Base-by-base conservation (phyloP, 305 asterid genomes). In the Plantago rigida region DNA sequence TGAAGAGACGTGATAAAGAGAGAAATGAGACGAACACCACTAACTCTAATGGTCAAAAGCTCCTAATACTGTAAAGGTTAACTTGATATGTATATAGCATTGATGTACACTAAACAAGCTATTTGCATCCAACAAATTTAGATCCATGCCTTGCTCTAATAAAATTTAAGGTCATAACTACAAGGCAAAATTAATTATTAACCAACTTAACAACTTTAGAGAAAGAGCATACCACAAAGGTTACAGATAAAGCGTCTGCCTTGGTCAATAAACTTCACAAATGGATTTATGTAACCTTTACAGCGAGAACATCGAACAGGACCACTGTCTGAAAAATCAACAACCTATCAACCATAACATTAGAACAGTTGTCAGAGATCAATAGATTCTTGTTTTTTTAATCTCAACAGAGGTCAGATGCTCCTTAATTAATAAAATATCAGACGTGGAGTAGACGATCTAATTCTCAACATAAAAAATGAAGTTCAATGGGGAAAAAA, bases 261-360 rank as follows among this genome's bases (percentile, higher is more conserved):
- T 76, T 89, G 99, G 73, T 93, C 97, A 56, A 87, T 81, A 71
- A 93, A 93, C 79, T 87, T 93, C 92, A 93, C 79, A 56, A 89
- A 89, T 57, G 99, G 99, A 73, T 93, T 93, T 45, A 93, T 87
- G 84, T 93, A 93, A 69, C 96, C 96, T 78, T 93, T 89, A 83
- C 99, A 93, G 26, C 95, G 97, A 59, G 95, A 89, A 77, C 99
- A 93, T 71, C 99, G 89, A 67, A 93, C 95, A 60, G 99, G 99
- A 56, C 99, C 99, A 79, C 81, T 76, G 72, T 89, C 99, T 53
- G 96, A 96, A 75, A 93, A 93, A 80, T 93, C 99, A 77, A 93
- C 97, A 69, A 89, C 87, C 99, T 93, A 76, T 51, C 53, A 12
- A 26, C 9, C 58, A 53, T 17, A 59, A 59, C 24, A 55, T 56